Evolutionary conservation across 495 filamentous ascomycete species (phyloP), one percentile per base, ranked within the genome.

Genomic region (Penicillium roqueforti): DNA sequence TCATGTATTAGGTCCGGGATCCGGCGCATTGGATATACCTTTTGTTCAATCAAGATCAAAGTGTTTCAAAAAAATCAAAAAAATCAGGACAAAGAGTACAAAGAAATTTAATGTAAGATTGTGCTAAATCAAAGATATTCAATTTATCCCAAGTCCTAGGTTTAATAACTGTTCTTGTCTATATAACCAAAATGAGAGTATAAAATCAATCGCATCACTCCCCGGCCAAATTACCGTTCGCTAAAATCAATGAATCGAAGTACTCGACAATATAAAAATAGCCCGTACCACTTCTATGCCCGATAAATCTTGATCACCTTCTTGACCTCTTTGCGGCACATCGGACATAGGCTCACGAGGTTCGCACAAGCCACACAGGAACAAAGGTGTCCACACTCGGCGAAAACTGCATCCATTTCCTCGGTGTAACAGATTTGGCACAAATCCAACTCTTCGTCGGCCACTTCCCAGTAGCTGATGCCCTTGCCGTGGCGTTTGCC

Each of bases 381-480:
- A 46, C 79, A 80, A 38, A 87, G 78, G 60, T 87, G 84, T 1
- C 84, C 84, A 56, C 84, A 87, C 58, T 85, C 82, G 48, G 79
- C 82, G 63, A 87, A 85, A 38, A 82, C 68, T 3, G 82, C 77
- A 58, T 85, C 80, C 52, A 81, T 79, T 56, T 80, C 80, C 44
- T 79, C 78, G 34, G 83, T 81, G 57, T 80, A 86, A 68, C 84
- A 87, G 47, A 87, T 85, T 55, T 80, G 76, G 65, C 84, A 87
- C 13, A 83, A 63, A 55, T 80, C 70, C 68, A 78, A 72, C 62
- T 84, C 81, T 57, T 84, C 83, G 46, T 86, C 81, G 16, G 81
- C 83, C 11, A 82, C 77, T 54, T 83, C 76, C 72, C 80, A 85
- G 57, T 78, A 75, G 67, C 80, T 85, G 45, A 80, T 77, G n/a